Percentiles rank a stretch among this genome's conserved stretches.
These are phyloP conservation scores for Globisporangium lucens DNA, from an alignment of 352 stramenopile genomes.

Conservation along the genomic window DNA sequence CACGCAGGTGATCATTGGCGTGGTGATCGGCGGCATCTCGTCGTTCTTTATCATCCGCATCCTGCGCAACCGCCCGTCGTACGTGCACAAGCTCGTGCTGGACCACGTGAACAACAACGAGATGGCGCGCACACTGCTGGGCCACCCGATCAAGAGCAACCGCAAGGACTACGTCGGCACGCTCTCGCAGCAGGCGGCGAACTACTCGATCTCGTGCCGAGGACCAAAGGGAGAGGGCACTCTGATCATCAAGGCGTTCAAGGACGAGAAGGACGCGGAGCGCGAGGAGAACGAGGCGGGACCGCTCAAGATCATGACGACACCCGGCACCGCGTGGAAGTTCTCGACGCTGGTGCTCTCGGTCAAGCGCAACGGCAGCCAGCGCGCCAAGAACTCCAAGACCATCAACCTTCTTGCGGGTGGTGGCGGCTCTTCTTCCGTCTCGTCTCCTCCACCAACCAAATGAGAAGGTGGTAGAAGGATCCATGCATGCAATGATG, in stretches of 20 bases:
- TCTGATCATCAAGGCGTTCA: conserved; percentile 75
- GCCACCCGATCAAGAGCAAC: conserved; percentile 71
- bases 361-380: conserved; percentile 54
- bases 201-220: conserved; percentile 68
- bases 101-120: conserved; percentile 76
- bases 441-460: not conserved
- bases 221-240: conserved; percentile 66
- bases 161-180: conserved; percentile 60
- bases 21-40: conserved; percentile 59
- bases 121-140: conserved; percentile 50
- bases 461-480: not conserved
- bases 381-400: conserved; percentile 59
- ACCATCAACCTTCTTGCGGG: conserved; percentile 50
- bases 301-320: conserved; percentile 37
- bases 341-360: conserved; percentile 71
- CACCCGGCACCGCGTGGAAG: conserved; percentile 67
- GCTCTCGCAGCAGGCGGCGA: conserved; percentile 54
- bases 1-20: conserved; percentile 36
- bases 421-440: not conserved
- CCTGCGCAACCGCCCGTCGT: conserved; percentile 70
- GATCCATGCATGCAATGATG: not conserved
- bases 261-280: conserved; percentile 32
- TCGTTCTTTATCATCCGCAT: conserved; percentile 77
- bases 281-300: conserved; percentile 5
- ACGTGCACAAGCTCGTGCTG: conserved; percentile 77